Conservation (phyloP, 805 yeast species). For the Saccharomycopsis fibuligera region DNA sequence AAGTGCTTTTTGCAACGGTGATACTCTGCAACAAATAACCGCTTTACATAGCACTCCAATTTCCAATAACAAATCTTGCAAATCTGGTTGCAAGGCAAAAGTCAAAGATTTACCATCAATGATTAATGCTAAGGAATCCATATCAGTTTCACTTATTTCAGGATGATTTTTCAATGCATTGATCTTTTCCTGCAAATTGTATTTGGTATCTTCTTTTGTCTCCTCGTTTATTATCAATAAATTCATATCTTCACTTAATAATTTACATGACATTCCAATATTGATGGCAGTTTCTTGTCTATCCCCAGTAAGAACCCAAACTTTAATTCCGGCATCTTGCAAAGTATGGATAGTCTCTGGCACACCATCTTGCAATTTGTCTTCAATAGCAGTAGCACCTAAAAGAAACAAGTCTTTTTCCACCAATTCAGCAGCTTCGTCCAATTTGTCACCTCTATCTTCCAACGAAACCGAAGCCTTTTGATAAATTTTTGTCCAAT, state of each 20-base stretch:
- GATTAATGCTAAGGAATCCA: conserved; percentile 75
- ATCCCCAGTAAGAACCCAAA: conserved; percentile 98
- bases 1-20: conserved; percentile 93
- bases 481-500: conserved; percentile 62
- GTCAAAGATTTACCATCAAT: conserved; percentile 92
- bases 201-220: conserved; percentile 64
- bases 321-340: conserved; percentile 93
- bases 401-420: conserved; percentile 73
- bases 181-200: conserved; percentile 68
- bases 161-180: conserved; percentile 60
- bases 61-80: conserved; percentile 72
- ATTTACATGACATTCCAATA: conserved; percentile 96
- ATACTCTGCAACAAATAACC: conserved; percentile 95
- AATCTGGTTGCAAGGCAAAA: conserved; percentile 74
- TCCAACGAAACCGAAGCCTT: conserved; percentile 79
- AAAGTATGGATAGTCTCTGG: conserved; percentile 94
- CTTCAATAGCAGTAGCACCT: conserved; percentile 99
- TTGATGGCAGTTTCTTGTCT: conserved; percentile 98
- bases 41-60: conserved; percentile 88
- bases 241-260: conserved; percentile 94
- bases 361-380: conserved; percentile 94
- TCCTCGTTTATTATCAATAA: conserved; percentile 84
- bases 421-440: conserved; percentile 82
- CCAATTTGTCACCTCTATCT: conserved; percentile 69
- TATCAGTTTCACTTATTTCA: conserved; percentile 59